Base-by-base conservation (phyloP, 1,284 basidiomycete species). In the Moesziomyces sp. region DNA sequence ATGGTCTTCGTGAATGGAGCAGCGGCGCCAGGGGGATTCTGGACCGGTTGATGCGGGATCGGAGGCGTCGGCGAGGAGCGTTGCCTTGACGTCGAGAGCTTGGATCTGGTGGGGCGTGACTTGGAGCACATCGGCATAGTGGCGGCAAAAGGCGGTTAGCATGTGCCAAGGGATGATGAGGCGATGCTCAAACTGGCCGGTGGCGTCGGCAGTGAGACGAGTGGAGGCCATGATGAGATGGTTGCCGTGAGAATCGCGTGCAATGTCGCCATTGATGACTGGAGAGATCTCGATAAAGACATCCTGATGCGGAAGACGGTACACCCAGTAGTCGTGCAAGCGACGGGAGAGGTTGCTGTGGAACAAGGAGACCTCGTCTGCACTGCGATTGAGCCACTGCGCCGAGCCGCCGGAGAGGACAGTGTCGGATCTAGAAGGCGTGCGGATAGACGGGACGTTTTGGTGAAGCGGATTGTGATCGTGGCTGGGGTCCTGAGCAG, bases 281-380 rank as follows among this genome's bases (percentile, higher is more conserved):
- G 77, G 73, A 1, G 69, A 46, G 16, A 81, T 46, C 26, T 81
- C 78, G 48, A 81, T 65, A 24, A 57, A 53, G 10, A 81, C 74
- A 16, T 75, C 62, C 14, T 61, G 56, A 33, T 67, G 50, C 1
- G 70, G 62, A 4, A 63, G 74, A 38, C 78, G 60, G 43, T 78
- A 80, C 40, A 75, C 73, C 79, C 79, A 81, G 28, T 80, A 80
- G 38, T 66, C 76, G 24, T 65, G 45, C 26, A 81, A 62, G 11
- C 79, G 63, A 7, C 54, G 38, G 7, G 67, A 51, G 26, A 81
- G 65, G 33, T 77, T 79, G 3, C 61, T 53, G 40, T 73, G 67
- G 28, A 81, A 78, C 16, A 50, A 35, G 3, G 71, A 50, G 11
- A 81, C 51, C 48, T 81, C 78, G 13, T 78, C 76, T 13, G 75